Evolutionary conservation across 768 basidiomycete genomes (phyloP).

Genomic region (Guyanaporus albipodus): DNA sequence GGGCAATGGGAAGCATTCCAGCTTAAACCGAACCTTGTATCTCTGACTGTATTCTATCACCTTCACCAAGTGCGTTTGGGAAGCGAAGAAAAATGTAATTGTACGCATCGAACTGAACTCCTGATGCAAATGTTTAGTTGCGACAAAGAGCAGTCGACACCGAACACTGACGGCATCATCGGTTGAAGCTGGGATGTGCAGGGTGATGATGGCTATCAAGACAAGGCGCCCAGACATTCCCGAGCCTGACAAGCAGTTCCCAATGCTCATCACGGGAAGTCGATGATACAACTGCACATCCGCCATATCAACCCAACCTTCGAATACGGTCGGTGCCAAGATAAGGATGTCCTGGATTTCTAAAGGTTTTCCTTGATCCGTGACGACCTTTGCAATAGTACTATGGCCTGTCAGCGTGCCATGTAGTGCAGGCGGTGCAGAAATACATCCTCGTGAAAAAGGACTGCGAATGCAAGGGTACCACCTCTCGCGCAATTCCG

Average conservation of each 20-base stretch:
- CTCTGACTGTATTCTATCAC: background rate
- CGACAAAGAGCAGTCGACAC: background rate
- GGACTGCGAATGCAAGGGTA: conserved; percentile 5
- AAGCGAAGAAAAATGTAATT: conserved; percentile 3
- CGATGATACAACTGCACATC: conserved; percentile 5
- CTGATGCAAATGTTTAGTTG: background rate
- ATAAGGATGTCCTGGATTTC: background rate
- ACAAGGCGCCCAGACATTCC: background rate
- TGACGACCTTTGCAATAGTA: conserved; percentile 1
- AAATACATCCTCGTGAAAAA: conserved; percentile 1
- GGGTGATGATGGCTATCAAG: conserved; percentile 1
- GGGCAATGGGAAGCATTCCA: conserved; percentile 13
- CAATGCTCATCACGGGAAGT: conserved; percentile 7
- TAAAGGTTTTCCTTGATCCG: conserved; percentile 1
- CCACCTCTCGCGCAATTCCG: background rate
- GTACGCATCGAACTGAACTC: background rate
- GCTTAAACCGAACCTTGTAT: background rate
- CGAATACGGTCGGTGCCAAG: background rate
- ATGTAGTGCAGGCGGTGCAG: background rate
- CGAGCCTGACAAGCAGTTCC: conserved; percentile 3
- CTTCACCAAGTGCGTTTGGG: conserved; percentile 5
- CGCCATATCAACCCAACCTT: conserved; percentile 1
- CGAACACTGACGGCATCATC: background rate
- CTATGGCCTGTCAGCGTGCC: background rate
- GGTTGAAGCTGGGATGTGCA: background rate